phyloP scores from a whole-genome alignment of 2,329 filamentous ascomycete genomes.

The Sporothrix curviconia region DNA sequence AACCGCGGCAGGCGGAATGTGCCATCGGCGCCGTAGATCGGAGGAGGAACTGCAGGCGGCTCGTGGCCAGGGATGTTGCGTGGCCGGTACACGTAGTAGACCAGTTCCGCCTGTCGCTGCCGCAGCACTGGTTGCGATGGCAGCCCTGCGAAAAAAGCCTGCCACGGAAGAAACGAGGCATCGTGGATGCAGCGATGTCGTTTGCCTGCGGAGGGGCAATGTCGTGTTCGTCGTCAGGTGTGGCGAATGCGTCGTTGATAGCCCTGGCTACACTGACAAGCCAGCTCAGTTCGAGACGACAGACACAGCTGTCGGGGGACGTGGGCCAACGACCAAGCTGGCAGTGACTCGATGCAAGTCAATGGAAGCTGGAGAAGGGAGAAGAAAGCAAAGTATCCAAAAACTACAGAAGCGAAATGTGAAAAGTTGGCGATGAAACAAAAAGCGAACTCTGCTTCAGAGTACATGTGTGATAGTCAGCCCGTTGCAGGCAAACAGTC shows the following conservation, averaged over 20 bases:
- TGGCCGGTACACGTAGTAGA: conserved; percentile 56
- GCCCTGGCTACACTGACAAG: neutral
- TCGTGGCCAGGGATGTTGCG: conserved; percentile 66
- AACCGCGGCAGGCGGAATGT: conserved; percentile 61
- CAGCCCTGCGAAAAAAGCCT: conserved; percentile 36
- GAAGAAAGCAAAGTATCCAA: neutral
- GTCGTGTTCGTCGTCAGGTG: too few relatives aligned
- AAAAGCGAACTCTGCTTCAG: too few relatives aligned
- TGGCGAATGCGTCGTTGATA: too few relatives aligned
- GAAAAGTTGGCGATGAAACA: too few relatives aligned
- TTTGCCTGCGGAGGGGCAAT: neutral
- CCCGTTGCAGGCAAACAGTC: too few relatives aligned
- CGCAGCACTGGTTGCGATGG: conserved; percentile 36
- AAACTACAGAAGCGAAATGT: neutral
- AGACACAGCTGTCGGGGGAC: neutral
- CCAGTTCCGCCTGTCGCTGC: conserved; percentile 38
- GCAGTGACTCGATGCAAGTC: neutral
- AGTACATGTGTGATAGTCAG: too few relatives aligned
- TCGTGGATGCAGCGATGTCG: conserved; percentile 14
- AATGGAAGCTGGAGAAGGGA: neutral
- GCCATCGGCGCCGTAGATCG: conserved; percentile 62
- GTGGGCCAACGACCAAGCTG: neutral
- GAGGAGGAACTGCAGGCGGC: conserved; percentile 61
- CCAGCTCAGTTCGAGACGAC: neutral
- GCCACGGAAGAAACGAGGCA: conserved; percentile 25